A percentile compares a stretch with the other conserved stretches of the same genome.
These are phyloP conservation scores for Aureobasidium sp. DNA, from an alignment of 2,329 filamentous ascomycete species.

Conservation along the genomic window DNA sequence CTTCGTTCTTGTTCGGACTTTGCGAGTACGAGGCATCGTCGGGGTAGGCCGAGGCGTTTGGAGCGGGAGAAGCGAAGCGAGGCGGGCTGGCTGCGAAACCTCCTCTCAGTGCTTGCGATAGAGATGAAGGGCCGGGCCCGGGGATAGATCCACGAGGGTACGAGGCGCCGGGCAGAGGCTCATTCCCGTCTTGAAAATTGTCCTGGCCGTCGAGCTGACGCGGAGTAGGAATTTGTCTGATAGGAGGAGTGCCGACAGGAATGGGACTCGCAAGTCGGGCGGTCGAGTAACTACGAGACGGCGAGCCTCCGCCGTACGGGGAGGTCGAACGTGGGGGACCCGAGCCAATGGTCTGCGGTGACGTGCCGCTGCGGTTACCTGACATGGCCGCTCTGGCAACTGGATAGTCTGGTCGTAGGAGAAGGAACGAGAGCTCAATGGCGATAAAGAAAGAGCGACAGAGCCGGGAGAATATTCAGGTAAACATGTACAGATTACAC, in stretches of 20 bases:
- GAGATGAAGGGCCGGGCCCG: constrained; percentile 77
- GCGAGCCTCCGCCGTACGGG: constrained; percentile 14
- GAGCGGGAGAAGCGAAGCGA: constrained; percentile 52
- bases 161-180: constrained; percentile 56
- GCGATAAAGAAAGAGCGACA: background rate
- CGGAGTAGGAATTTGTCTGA: constrained; percentile 45
- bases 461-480: background rate
- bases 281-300: constrained; percentile 33
- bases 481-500: constrained; percentile 8
- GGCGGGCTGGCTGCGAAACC: constrained; percentile 64
- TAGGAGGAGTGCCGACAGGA: constrained; percentile 41
- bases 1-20: constrained; percentile 63
- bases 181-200: constrained; percentile 28
- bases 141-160: constrained; percentile 49
- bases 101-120: constrained; percentile 78
- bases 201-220: constrained; percentile 36
- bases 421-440: background rate
- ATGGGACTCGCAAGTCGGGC: constrained; percentile 50
- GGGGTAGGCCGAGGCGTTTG: constrained; percentile 41
- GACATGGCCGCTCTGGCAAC: background rate
- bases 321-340: constrained; percentile 1
- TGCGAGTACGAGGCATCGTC: constrained; percentile 45
- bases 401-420: background rate
- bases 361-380: background rate
- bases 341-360: constrained; percentile 8